Conservation (phyloP, 2,329 filamentous ascomycete genomes). For the Fonsecaea monophora region DNA sequence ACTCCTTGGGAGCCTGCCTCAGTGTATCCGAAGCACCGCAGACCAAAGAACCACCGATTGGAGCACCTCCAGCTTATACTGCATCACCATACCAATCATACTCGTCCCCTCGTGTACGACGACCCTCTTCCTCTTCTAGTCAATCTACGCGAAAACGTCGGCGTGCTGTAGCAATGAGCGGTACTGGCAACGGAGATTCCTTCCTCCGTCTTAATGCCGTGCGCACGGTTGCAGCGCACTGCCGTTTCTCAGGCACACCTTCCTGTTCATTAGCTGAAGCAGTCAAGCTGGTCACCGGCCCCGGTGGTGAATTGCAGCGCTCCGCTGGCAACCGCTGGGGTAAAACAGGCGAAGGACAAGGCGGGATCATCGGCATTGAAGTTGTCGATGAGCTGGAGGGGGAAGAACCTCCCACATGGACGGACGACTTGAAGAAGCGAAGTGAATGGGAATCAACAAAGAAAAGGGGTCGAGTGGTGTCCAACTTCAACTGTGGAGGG, state of each 20-base stretch:
- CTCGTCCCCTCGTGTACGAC: background rate
- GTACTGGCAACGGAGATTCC: slow-evolving; percentile 87
- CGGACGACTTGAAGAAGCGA: slow-evolving; percentile 3
- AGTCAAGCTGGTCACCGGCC: slow-evolving; percentile 70
- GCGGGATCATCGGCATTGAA: slow-evolving; percentile 78
- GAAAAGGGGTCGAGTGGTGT: slow-evolving; percentile 63
- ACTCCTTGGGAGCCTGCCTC: slow-evolving; percentile 23
- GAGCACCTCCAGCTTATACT: slow-evolving; percentile 15
- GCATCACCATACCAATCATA: background rate
- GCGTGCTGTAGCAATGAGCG: slow-evolving; percentile 60
- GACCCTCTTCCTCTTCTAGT: background rate
- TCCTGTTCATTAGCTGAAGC: slow-evolving; percentile 62
- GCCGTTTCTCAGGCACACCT: slow-evolving; percentile 63
- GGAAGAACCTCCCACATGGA: background rate
- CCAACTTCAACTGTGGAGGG: slow-evolving; percentile 83
- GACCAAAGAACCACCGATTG: background rate
- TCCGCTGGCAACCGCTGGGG: slow-evolving; percentile 78
- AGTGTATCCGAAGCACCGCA: slow-evolving; percentile 2
- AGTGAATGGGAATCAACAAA: background rate
- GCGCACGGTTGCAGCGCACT: slow-evolving; percentile 75
- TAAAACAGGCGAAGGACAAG: slow-evolving; percentile 77
- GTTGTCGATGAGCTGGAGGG: slow-evolving; percentile 53
- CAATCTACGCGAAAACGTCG: slow-evolving; percentile 18
- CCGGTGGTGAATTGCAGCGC: slow-evolving; percentile 72
- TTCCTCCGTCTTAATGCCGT: slow-evolving; percentile 76